Percentiles rank a stretch among this genome's conserved stretches.
Conservation (phyloP, 768 basidiomycete species). For the Calocera viscosa region DNA sequence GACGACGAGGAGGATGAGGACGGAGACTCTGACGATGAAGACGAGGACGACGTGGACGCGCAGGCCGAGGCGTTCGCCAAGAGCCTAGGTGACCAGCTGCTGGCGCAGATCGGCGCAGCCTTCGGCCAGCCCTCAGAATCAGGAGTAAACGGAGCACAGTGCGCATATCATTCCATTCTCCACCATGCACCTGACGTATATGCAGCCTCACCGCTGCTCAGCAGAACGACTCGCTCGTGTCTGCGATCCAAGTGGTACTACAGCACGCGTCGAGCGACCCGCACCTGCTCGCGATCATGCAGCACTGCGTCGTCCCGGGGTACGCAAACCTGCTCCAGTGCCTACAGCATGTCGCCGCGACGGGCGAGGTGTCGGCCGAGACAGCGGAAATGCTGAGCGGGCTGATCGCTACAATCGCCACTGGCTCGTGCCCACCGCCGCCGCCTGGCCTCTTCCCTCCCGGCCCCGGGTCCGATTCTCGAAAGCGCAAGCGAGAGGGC, state of each 20-base stretch:
- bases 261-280: conserved; percentile 44
- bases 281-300: conserved; percentile 43
- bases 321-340: conserved; percentile 44
- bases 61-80: background rate
- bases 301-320: conserved; percentile 40
- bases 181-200: conserved; percentile 7
- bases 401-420: background rate
- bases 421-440: too few species aligned
- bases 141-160: conserved; percentile 9
- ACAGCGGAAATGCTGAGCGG: background rate
- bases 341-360: conserved; percentile 25
- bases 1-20: conserved; percentile 39
- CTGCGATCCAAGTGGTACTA: conserved; percentile 36
- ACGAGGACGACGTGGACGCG: background rate
- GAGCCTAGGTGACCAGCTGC: conserved; percentile 54
- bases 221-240: conserved; percentile 12
- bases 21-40: conserved; percentile 37
- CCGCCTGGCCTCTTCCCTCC: background rate
- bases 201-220: conserved; percentile 1
- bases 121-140: conserved; percentile 32
- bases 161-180: conserved; percentile 7
- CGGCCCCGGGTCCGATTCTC: background rate
- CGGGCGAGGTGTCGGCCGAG: background rate
- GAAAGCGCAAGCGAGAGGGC: conserved; percentile 41
- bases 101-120: conserved; percentile 61